Evolutionary conservation across 768 basidiomycete species (phyloP).

Genomic region (Phlebiopsis flavidoalba): DNA sequence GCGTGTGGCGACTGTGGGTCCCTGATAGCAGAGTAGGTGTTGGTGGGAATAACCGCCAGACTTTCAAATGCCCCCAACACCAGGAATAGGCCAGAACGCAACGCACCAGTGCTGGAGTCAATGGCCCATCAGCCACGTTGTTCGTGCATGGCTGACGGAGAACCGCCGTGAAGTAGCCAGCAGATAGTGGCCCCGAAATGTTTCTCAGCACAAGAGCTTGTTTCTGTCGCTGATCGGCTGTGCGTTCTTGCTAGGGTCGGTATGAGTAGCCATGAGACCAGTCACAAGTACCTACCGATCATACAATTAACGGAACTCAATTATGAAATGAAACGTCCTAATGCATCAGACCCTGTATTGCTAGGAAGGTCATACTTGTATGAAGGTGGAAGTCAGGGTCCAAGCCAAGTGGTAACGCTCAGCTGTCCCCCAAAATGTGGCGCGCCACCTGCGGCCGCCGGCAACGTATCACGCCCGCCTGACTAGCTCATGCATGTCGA

Average conservation of each 20-base stretch:
- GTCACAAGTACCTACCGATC: neutral
- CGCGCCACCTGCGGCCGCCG: neutral
- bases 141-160: constrained; percentile 13
- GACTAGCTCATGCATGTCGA: neutral
- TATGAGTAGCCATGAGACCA: neutral
- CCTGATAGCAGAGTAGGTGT: constrained; percentile 1
- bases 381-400: neutral
- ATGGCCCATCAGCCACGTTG: constrained; percentile 17
- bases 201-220: neutral
- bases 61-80: neutral
- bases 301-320: neutral
- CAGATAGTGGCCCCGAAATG: neutral
- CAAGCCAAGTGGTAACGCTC: neutral
- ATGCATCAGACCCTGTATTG: neutral
- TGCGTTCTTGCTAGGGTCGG: neutral
- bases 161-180: constrained; percentile 1
- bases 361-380: neutral
- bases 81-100: constrained; percentile 4
- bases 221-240: constrained; percentile 1
- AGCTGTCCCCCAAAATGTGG: neutral
- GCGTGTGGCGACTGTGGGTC: constrained; percentile 5
- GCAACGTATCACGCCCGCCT: neutral
- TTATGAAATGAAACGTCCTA: neutral
- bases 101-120: constrained; percentile 7
- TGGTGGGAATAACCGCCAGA: neutral